These are phyloP conservation scores for Hyaloscypha finlandica DNA, from an alignment of 495 filamentous ascomycete species.

Conservation along the genomic window DNA sequence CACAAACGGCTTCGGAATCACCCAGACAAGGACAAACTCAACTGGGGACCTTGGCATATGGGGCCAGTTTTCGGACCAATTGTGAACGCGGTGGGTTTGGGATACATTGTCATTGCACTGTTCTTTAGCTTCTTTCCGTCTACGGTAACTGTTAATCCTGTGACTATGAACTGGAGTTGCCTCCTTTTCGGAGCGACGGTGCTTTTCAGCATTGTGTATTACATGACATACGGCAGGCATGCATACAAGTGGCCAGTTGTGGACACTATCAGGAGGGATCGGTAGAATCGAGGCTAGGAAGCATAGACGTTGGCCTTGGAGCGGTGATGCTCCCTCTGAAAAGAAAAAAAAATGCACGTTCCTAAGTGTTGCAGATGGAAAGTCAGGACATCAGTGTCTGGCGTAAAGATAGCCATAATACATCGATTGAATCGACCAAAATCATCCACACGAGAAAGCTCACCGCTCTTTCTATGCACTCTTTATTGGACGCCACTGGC, in stretches of 20 bases:
- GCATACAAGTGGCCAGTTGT: conserved; percentile 36
- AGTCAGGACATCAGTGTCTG: neutral
- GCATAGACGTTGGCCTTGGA: neutral
- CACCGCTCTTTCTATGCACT: conserved; percentile 1
- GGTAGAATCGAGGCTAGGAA: neutral
- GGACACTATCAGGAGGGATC: conserved; percentile 4
- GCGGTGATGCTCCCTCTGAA: neutral
- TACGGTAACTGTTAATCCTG: conserved; percentile 34
- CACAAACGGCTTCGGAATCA: conserved; percentile 31
- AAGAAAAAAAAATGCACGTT: conserved; percentile 3
- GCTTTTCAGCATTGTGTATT: conserved; percentile 49
- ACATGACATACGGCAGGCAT: conserved; percentile 42
- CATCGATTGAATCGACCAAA: conserved; percentile 1
- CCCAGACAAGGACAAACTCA: conserved; percentile 33
- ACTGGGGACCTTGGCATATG: conserved; percentile 54
- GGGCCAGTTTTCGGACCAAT: conserved; percentile 45
- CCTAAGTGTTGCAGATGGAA: conserved; percentile 1
- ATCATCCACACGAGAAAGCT: neutral
- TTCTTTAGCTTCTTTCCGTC: conserved; percentile 57
- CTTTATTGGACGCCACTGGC: neutral
- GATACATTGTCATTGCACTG: conserved; percentile 45
- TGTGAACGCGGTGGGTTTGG: conserved; percentile 46
- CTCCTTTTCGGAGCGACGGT: conserved; percentile 44
- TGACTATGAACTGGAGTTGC: conserved; percentile 50
- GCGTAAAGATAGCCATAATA: neutral